Evolutionary conservation across 225 moss, liverwort and hornwort species (phyloP).

Genomic region (Bryoerythrophyllum caledonicum): DNA sequence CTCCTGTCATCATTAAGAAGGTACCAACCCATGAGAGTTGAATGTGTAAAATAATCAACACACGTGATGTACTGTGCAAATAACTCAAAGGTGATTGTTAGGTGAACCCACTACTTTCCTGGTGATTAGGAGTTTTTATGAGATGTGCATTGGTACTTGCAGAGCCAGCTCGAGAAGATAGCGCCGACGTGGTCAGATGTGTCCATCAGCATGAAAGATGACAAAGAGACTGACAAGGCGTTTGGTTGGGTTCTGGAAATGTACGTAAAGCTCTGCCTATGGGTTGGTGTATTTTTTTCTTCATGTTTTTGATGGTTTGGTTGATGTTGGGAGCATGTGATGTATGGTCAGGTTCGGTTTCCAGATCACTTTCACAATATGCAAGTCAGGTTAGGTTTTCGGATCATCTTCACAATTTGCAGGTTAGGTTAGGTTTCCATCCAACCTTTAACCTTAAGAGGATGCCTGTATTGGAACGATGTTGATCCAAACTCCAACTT

Average conservation of each 20-base stretch:
- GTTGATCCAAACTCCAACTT: no score
- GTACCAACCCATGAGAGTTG: no score
- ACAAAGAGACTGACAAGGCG: conserved; percentile 66
- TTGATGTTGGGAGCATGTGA: conserved; percentile 23
- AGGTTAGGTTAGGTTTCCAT: no score
- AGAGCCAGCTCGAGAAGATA: conserved; percentile 85
- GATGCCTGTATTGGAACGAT: no score
- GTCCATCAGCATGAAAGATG: conserved; percentile 90
- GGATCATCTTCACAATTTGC: no score
- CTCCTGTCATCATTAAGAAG: conserved; percentile 98
- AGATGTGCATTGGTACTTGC: conserved; percentile 22
- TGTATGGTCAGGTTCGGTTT: conserved; percentile 66
- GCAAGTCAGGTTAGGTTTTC: no score
- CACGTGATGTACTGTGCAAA: not conserved
- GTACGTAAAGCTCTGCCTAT: conserved; percentile 37
- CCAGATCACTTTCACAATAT: no score
- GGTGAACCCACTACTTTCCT: no score
- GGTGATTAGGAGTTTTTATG: not conserved
- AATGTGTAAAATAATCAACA: no score
- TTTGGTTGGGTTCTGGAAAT: conserved; percentile 99
- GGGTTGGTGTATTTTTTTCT: not conserved
- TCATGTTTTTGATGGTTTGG: not conserved
- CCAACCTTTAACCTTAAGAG: no score
- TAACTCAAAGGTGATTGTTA: no score
- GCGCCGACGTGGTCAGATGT: conserved; percentile 94